phyloP scores from a whole-genome alignment of 176 grass and related monocot species.

The Lolium perenne region DNA sequence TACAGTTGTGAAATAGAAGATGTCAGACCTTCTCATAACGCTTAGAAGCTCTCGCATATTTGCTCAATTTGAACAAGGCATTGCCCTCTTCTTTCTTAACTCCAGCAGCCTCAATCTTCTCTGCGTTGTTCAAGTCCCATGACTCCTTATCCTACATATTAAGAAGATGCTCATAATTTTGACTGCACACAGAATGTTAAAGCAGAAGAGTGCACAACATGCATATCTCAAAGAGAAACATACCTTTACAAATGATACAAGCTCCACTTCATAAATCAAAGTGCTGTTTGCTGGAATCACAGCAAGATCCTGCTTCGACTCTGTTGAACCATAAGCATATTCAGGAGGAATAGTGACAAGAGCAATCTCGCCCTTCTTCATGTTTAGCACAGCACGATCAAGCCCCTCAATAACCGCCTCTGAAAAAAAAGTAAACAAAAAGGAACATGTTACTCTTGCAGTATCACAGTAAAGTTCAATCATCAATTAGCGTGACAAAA shows the following conservation, averaged over 20 bases:
- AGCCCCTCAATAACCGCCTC: slow-evolving; percentile 88
- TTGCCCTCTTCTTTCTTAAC: slow-evolving; percentile 97
- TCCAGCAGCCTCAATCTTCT: slow-evolving; percentile 85
- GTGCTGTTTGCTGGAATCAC: slow-evolving; percentile 83
- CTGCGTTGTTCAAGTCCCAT: slow-evolving; percentile 91
- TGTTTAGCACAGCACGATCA: slow-evolving; percentile 82
- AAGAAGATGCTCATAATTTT: neutral
- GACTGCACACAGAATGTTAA: neutral
- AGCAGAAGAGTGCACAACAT: slow-evolving; percentile 1
- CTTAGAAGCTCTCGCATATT: slow-evolving; percentile 81
- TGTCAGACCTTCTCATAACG: slow-evolving; percentile 84
- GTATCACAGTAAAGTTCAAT: neutral
- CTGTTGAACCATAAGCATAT: slow-evolving; percentile 71
- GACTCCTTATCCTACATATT: slow-evolving; percentile 84
- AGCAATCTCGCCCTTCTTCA: slow-evolving; percentile 98
- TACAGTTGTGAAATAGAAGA: neutral
- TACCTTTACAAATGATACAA: slow-evolving; percentile 95
- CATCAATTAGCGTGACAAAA: neutral
- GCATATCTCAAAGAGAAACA: neutral
- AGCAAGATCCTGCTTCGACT: slow-evolving; percentile 83
- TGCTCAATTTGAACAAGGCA: slow-evolving; percentile 77
- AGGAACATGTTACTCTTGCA: neutral
- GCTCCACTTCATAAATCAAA: slow-evolving; percentile 86
- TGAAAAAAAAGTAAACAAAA: slow-evolving; percentile 35
- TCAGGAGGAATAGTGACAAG: slow-evolving; percentile 92